Evolutionary conservation across 1,284 basidiomycete species (phyloP).

Genomic region (Austroboletus novae-zelandiae): DNA sequence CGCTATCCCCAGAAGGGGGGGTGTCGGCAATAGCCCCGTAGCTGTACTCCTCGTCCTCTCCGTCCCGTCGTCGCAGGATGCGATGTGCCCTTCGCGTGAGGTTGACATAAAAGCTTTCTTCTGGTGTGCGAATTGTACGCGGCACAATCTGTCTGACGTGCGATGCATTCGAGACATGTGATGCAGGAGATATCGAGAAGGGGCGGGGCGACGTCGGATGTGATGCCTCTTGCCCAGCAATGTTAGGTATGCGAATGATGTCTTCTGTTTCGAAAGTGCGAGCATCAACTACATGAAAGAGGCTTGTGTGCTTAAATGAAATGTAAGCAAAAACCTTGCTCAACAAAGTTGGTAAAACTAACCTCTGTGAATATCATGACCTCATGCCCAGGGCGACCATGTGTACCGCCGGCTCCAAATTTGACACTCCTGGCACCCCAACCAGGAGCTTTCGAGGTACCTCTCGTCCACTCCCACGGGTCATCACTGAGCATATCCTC

Average conservation of each 20-base stretch:
- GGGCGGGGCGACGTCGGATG: slow-evolving; percentile 16
- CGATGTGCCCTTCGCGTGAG: slow-evolving; percentile 23
- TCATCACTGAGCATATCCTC: slow-evolving; percentile 57
- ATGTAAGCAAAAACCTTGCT: slow-evolving; percentile 9
- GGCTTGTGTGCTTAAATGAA: slow-evolving; percentile 60
- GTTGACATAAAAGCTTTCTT: slow-evolving; percentile 54
- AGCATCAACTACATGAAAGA: slow-evolving; percentile 76
- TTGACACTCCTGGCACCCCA: slow-evolving; percentile 79
- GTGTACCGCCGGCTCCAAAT: slow-evolving; percentile 56
- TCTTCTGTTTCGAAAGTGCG: slow-evolving; percentile 76
- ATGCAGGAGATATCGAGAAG: slow-evolving; percentile 11
- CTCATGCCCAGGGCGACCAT: slow-evolving; percentile 48
- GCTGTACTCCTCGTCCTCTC: slow-evolving; percentile 30
- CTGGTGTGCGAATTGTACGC: slow-evolving; percentile 48
- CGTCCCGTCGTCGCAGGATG: slow-evolving; percentile 27
- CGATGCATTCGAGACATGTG: slow-evolving; percentile 5
- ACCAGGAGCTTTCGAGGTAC: slow-evolving; percentile 57
- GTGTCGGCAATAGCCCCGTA: slow-evolving; percentile 49
- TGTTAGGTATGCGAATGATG: slow-evolving; percentile 58
- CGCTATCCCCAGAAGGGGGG: slow-evolving; percentile 55
- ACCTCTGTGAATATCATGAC: slow-evolving; percentile 85
- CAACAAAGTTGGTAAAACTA: slow-evolving; percentile 18
- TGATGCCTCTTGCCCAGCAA: slow-evolving; percentile 25
- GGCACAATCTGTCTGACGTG: slow-evolving; percentile 15
- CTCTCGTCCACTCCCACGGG: slow-evolving; percentile 63